phyloP scores from a whole-genome alignment of 495 filamentous ascomycete genomes.

The Penicillium argentinense region DNA sequence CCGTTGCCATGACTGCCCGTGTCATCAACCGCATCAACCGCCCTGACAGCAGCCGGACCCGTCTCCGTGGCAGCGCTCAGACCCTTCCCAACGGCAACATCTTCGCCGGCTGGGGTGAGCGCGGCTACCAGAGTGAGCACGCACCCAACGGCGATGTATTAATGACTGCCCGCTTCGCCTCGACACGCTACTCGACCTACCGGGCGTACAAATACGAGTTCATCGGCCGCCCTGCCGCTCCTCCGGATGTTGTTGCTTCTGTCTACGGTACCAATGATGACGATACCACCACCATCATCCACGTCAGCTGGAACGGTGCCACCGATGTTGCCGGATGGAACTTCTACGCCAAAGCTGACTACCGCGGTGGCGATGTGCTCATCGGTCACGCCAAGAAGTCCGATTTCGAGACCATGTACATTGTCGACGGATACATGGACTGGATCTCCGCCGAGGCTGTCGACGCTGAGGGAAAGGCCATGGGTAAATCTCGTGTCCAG shows the following conservation, averaged over 20 bases:
- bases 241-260: conserved; percentile 35
- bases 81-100: conserved; percentile 54
- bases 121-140: conserved; percentile 57
- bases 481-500: conserved; percentile 30
- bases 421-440: conserved; percentile 41
- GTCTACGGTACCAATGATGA: conserved; percentile 37
- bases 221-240: conserved; percentile 32
- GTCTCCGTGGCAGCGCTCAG: conserved; percentile 61
- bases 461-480: conserved; percentile 30
- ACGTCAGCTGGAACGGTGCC: conserved; percentile 52
- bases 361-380: conserved; percentile 23
- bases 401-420: conserved; percentile 47
- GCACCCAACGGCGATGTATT: conserved; percentile 51
- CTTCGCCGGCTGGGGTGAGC: conserved; percentile 59
- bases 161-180: conserved; percentile 43
- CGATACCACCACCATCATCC: conserved; percentile 37
- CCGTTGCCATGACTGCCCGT: conserved; percentile 44
- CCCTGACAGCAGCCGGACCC: conserved; percentile 50
- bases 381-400: conserved; percentile 38
- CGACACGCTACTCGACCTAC: conserved; percentile 39
- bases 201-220: conserved; percentile 44
- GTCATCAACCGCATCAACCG: conserved; percentile 41
- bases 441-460: conserved; percentile 40
- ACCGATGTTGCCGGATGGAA: conserved; percentile 44
- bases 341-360: conserved; percentile 35